These are phyloP conservation scores for Isoetes engelmannii DNA, from an alignment of 83 land plant genomes.

Conservation along the genomic window DNA sequence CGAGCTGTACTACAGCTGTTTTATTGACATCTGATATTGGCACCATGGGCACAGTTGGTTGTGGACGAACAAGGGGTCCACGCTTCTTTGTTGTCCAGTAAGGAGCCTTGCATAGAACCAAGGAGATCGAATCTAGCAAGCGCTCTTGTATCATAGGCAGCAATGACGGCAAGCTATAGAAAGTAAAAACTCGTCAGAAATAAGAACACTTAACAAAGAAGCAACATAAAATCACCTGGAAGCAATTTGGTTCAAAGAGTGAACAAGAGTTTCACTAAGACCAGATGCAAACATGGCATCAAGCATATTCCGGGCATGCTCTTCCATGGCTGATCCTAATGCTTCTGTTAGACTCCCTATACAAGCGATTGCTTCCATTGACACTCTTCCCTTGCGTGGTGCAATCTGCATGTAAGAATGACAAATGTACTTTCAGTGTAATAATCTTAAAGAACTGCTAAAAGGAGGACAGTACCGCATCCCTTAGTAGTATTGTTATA, in stretches of 20 bases:
- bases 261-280: constrained; percentile 57
- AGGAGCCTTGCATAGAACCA: constrained; percentile 59
- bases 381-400: constrained; percentile 71
- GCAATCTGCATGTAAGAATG: constrained; percentile 52
- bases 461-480: constrained; percentile 48
- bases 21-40: constrained; percentile 47
- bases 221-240: constrained; percentile 37
- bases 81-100: constrained; percentile 39
- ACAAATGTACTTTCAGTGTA: neutral
- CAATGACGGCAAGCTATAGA: constrained; percentile 66
- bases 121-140: constrained; percentile 72
- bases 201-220: neutral
- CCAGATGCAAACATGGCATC: constrained; percentile 86
- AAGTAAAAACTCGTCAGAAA: too few species aligned
- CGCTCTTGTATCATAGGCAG: constrained; percentile 79
- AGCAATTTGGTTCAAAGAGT: constrained; percentile 69
- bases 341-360: constrained; percentile 89
- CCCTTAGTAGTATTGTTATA: constrained; percentile 68
- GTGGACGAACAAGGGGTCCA: constrained; percentile 38
- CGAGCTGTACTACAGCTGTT: constrained; percentile 71
- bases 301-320: constrained; percentile 67
- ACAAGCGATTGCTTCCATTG: constrained; percentile 85
- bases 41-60: constrained; percentile 20
- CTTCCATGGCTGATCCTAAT: constrained; percentile 82
- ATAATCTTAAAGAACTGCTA: too few species aligned